phyloP scores from a whole-genome alignment of 1,284 basidiomycete species.

The Moniliella sp. region DNA sequence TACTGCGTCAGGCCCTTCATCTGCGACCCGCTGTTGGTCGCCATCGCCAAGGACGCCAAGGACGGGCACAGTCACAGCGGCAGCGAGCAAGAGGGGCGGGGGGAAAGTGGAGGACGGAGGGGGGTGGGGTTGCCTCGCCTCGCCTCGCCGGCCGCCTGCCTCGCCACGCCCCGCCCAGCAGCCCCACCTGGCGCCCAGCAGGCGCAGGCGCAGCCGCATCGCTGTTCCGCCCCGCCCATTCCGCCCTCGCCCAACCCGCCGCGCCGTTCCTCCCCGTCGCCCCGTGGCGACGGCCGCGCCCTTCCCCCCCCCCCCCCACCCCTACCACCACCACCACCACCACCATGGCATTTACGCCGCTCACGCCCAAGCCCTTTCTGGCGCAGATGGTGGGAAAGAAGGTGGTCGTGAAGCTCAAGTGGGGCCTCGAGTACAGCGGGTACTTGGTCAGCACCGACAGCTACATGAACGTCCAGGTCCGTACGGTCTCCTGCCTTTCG shows the following conservation, averaged over 20 bases:
- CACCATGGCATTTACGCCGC: slow-evolving; percentile 47
- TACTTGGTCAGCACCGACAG: slow-evolving; percentile 94
- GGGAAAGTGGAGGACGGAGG: background rate
- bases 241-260: no score
- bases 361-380: slow-evolving; percentile 96
- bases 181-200: no score
- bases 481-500: no score
- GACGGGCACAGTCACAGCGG: background rate
- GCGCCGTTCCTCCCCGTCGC: no score
- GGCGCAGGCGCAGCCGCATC: no score
- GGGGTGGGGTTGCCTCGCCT: background rate
- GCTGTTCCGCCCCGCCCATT: no score
- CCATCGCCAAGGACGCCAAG: slow-evolving; percentile 4
- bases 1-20: slow-evolving; percentile 90
- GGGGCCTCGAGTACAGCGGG: slow-evolving; percentile 97
- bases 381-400: slow-evolving; percentile 94
- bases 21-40: slow-evolving; percentile 50
- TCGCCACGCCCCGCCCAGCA: background rate
- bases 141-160: background rate
- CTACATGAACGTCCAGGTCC: slow-evolving; percentile 95
- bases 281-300: no score
- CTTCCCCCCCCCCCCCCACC: no score
- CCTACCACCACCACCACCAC: no score
- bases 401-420: slow-evolving; percentile 82
- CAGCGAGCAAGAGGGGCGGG: background rate